Evolutionary conservation across 306 rosid genomes (phyloP).

Genomic region (Ammopiptanthus mongolicus): DNA sequence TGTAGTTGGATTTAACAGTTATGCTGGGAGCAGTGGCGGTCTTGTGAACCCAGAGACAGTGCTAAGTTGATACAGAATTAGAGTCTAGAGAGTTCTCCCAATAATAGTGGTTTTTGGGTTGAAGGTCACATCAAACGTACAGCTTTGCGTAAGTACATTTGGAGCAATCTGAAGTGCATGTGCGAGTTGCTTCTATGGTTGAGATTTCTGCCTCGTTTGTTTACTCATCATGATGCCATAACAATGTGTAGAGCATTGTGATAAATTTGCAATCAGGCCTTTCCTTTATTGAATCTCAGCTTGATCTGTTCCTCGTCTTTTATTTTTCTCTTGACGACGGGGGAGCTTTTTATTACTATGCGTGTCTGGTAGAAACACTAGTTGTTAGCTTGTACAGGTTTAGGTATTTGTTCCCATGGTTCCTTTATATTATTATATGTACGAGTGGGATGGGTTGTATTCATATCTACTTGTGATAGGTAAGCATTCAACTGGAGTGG

Average conservation of each 20-base stretch:
- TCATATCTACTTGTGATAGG: slow-evolving; percentile 32
- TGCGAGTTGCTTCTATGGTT: slow-evolving; percentile 20
- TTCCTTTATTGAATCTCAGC: slow-evolving; percentile 24
- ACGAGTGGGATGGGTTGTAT: slow-evolving; percentile 35
- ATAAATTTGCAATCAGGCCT: slow-evolving; percentile 39
- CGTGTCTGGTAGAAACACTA: slow-evolving; percentile 39
- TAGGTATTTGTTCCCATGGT: slow-evolving; percentile 43
- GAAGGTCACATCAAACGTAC: slow-evolving; percentile 8
- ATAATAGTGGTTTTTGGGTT: slow-evolving; percentile 14
- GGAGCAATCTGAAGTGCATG: slow-evolving; percentile 25
- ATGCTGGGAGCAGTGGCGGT: slow-evolving; percentile 47
- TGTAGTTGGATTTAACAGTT: slow-evolving; percentile 40
- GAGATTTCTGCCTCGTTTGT: slow-evolving; percentile 23
- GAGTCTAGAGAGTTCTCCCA: neutral
- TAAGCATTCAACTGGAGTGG: slow-evolving; percentile 18
- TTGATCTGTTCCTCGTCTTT: slow-evolving; percentile 39
- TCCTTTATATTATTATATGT: slow-evolving; percentile 27
- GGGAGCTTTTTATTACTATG: slow-evolving; percentile 57
- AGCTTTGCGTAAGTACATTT: slow-evolving; percentile 8
- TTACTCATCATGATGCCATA: slow-evolving; percentile 18
- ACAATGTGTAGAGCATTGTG: slow-evolving; percentile 35
- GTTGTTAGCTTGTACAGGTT: slow-evolving; percentile 49
- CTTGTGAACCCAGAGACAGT: slow-evolving; percentile 84
- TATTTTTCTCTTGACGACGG: slow-evolving; percentile 28
- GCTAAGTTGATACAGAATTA: slow-evolving; percentile 38